These are phyloP conservation scores for Neonectria ditissima DNA, from an alignment of 2,329 filamentous ascomycete species.

Conservation along the genomic window DNA sequence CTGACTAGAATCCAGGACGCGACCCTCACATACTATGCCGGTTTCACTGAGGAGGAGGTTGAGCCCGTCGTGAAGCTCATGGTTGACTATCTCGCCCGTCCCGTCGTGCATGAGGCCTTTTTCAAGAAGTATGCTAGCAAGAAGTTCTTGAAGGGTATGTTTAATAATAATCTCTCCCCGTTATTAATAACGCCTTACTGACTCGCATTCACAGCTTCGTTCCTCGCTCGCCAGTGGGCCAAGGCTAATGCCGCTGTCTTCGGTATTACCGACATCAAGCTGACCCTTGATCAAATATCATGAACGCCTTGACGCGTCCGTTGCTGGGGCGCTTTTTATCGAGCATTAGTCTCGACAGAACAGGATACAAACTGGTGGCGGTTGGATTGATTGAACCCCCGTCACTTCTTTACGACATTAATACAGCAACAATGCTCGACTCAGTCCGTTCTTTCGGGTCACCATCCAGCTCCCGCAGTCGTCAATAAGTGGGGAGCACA, in stretches of 20 bases:
- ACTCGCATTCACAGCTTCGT: constrained; percentile 73
- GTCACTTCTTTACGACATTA: constrained; percentile 49
- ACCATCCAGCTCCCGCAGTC: constrained; percentile 40
- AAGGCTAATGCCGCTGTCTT: constrained; percentile 78
- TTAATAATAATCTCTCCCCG: neutral
- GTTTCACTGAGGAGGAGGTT: constrained; percentile 93
- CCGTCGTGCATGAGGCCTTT: constrained; percentile 94
- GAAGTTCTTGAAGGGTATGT: constrained; percentile 96
- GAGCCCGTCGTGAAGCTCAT: constrained; percentile 92
- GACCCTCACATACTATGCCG: constrained; percentile 89
- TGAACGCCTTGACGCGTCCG: constrained; percentile 32
- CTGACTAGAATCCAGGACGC: constrained; percentile 70
- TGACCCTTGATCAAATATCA: constrained; percentile 63
- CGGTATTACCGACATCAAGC: constrained; percentile 63
- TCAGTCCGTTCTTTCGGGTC: constrained; percentile 38
- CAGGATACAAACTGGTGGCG: constrained; percentile 45
- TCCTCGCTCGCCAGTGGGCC: constrained; percentile 91
- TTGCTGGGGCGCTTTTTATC: constrained; percentile 28
- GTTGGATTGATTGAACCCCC: constrained; percentile 47
- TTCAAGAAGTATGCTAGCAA: constrained; percentile 99
- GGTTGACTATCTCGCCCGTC: constrained; percentile 94
- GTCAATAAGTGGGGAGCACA: constrained; percentile 31
- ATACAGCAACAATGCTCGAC: constrained; percentile 46
- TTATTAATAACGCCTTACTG: constrained; percentile 23
- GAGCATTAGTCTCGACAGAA: constrained; percentile 34